A percentile compares a stretch with the other conserved stretches of the same genome.
These are phyloP conservation scores for Xylariales sp. DNA, from an alignment of 2,329 filamentous ascomycete species.

Conservation along the genomic window DNA sequence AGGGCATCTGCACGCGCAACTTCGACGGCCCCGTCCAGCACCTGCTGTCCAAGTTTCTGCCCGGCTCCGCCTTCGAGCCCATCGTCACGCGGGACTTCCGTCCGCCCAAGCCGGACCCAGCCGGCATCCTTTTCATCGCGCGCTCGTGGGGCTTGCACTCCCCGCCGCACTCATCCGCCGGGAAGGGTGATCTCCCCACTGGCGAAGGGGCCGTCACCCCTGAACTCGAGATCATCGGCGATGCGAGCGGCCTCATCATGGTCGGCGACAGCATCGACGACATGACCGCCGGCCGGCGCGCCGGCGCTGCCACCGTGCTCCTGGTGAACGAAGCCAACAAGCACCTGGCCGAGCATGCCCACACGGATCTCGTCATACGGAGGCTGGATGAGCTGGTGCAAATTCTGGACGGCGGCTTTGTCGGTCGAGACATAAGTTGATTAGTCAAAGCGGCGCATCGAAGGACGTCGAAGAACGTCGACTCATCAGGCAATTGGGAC, in stretches of 20 bases:
- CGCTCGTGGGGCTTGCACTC: conserved; percentile 62
- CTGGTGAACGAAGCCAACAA: conserved; percentile 78
- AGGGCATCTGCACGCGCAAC: conserved; percentile 91
- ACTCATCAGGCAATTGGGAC: too few relatives aligned
- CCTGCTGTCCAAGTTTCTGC: conserved; percentile 71
- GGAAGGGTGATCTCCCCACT: conserved; percentile 14
- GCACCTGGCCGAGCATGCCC: conserved; percentile 63
- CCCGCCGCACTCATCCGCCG: conserved; percentile 6
- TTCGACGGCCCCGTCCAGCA: conserved; percentile 77
- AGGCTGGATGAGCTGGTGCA: conserved; percentile 72
- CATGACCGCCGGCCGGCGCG: conserved; percentile 78
- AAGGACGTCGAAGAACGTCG: too few relatives aligned
- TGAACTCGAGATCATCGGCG: conserved; percentile 38
- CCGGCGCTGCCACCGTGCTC: conserved; percentile 87
- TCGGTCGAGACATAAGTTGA: conserved; percentile 44
- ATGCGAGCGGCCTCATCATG: conserved; percentile 54
- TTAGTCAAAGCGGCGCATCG: too few relatives aligned
- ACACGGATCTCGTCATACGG: conserved; percentile 71
- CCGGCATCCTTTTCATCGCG: conserved; percentile 83
- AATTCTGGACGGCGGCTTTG: conserved; percentile 72
- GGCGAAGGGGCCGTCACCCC: conserved; percentile 14
- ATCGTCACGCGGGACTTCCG: conserved; percentile 80
- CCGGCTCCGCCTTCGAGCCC: conserved; percentile 64
- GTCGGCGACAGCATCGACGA: conserved; percentile 85
- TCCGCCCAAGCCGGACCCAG: conserved; percentile 83